These are phyloP conservation scores for Durio zibethinus DNA, from an alignment of 345 rosid species.

Conservation along the genomic window DNA sequence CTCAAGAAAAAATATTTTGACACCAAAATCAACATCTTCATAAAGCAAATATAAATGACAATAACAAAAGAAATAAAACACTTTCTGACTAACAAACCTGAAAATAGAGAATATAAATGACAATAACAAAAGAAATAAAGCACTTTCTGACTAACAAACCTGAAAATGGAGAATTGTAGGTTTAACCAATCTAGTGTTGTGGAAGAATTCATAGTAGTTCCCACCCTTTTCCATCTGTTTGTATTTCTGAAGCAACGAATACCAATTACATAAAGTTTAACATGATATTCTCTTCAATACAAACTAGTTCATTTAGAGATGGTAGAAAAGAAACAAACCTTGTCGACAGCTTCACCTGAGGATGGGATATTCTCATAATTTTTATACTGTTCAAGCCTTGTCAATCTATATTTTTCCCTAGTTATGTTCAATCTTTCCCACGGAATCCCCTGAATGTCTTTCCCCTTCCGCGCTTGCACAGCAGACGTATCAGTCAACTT, in stretches of 20 bases:
- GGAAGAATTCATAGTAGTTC: constrained; percentile 39
- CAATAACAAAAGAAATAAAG: not conserved
- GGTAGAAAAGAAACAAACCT: constrained; percentile 31
- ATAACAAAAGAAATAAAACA: not conserved
- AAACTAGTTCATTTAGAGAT: not conserved
- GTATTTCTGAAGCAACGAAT: constrained; percentile 30
- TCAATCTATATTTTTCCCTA: constrained; percentile 50
- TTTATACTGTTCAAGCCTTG: constrained; percentile 63
- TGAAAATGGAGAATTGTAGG: constrained; percentile 59
- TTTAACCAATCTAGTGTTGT: constrained; percentile 50
- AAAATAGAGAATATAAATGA: constrained; percentile 55
- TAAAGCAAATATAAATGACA: not conserved
- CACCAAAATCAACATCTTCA: not conserved
- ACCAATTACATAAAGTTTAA: not conserved
- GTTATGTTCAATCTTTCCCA: constrained; percentile 59
- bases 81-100: constrained; percentile 34
- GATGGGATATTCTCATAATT: constrained; percentile 49
- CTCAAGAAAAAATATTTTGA: not conserved
- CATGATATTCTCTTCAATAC: not conserved
- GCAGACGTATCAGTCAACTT: constrained; percentile 50
- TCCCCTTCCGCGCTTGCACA: constrained; percentile 55
- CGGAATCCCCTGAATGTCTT: constrained; percentile 72
- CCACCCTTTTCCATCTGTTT: constrained; percentile 40
- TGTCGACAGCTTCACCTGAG: constrained; percentile 40
- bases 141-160: constrained; percentile 25